A percentile compares a stretch with the other conserved stretches of the same genome.
phyloP scores from a whole-genome alignment of 768 basidiomycete genomes.

The Tylopilus felleus region DNA sequence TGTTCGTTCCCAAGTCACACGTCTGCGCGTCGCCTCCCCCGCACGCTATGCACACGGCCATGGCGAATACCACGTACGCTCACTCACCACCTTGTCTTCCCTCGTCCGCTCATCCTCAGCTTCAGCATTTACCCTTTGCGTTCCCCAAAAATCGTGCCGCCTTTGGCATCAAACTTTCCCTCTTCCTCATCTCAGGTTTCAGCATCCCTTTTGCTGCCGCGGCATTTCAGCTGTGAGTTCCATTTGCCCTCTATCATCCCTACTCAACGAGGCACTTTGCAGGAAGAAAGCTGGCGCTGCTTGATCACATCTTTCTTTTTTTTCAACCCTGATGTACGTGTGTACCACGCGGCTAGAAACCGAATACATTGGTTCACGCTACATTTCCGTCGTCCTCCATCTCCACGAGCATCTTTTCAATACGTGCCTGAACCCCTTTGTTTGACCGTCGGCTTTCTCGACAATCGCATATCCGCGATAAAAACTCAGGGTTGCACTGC shows the following conservation, averaged over 20 bases:
- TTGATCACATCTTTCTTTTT: conserved; percentile 15
- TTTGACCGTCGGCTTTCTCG: conserved; percentile 35
- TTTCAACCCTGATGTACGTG: conserved; percentile 5
- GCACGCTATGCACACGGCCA: conserved; percentile 50
- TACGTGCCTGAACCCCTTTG: conserved; percentile 38
- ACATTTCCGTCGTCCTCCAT: conserved; percentile 18
- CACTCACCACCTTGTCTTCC: not conserved
- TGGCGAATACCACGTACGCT: conserved; percentile 48
- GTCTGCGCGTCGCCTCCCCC: conserved; percentile 22
- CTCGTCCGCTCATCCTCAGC: conserved; percentile 6
- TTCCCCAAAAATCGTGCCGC: conserved; percentile 48
- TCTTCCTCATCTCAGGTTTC: conserved; percentile 53
- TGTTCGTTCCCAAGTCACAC: conserved; percentile 39
- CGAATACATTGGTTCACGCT: conserved; percentile 7
- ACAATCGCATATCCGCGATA: conserved; percentile 68
- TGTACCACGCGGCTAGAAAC: not conserved
- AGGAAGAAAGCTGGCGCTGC: conserved; percentile 41
- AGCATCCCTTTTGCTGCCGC: conserved; percentile 65
- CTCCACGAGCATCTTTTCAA: conserved; percentile 30
- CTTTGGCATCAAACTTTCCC: conserved; percentile 36
- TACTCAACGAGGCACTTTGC: conserved; percentile 6
- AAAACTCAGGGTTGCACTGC: conserved; percentile 58
- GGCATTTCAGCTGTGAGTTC: conserved; percentile 60
- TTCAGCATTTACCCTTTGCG: conserved; percentile 55
- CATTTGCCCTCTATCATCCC: not conserved